Evolutionary conservation across 495 filamentous ascomycete species (phyloP), one percentile per base, ranked within the genome.

Genomic region (Aspergillus incahuasiensis): DNA sequence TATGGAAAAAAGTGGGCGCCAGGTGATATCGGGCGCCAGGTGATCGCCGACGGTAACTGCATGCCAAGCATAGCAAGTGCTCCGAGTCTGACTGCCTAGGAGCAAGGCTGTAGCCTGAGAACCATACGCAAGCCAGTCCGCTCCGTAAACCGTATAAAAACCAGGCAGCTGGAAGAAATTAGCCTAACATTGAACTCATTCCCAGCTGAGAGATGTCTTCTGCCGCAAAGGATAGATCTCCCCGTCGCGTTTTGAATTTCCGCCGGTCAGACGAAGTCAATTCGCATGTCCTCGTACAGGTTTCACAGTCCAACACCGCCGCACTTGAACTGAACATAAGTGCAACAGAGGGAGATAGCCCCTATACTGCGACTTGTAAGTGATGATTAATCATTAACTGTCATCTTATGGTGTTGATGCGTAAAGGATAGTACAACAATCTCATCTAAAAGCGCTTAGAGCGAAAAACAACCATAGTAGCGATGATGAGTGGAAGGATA

Each of bases 261-360:
- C 72, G 77, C 48, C 79, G 83, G 54, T 77, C 74, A 18, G 81
- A 84, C 53, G 61, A 77, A 24, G 72, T 77, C 6, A 69, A 71
- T 7, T 62, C 72, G 5, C 84, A 78, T 65, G 73, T 88, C 3
- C 75, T 91, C 6, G 60, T 88, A 20, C 74, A 86, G 58, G 74
- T 86, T 32, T 63, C 64, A 1, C 66, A 68, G n/a, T 64, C 70
- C 8, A 79, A 79, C 12, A 62, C 74, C 16, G 70, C 68, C 5
- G 58, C 67, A 0, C 67, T 89, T 9, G 84, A 89, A 58, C 54
- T 90, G 47, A 81, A 79, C 47, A 69, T 92, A 30, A 71, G 80
- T 47, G 87, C 82, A 1, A 90, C 87, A n/a, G 87, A 92, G 62
- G 81, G 82, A 35, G 77, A 80, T 35, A 70, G 69, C 42, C 83